Evolutionary conservation across 805 yeast genomes (phyloP).

Genomic region (Starmerella stigmatis): DNA sequence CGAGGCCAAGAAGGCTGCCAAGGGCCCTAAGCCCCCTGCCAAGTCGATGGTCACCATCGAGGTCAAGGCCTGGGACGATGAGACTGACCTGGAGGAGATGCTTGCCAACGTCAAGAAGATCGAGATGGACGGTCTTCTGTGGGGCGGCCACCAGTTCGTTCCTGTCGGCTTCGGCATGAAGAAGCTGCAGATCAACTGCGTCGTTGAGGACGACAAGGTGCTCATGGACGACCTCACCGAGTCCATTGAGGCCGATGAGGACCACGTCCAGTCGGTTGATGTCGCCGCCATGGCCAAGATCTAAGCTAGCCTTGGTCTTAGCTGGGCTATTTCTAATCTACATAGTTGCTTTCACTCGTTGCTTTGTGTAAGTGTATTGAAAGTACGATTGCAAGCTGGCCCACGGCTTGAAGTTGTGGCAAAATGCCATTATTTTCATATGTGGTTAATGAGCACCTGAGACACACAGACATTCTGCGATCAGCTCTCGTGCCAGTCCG

Average conservation of each 20-base stretch:
- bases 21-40: constrained; percentile 97
- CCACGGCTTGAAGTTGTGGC: no score
- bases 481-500: no score
- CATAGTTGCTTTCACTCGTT: no score
- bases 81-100: constrained; percentile 86
- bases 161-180: constrained; percentile 99
- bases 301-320: constrained; percentile 38
- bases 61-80: constrained; percentile 99
- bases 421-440: no score
- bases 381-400: no score
- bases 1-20: constrained; percentile 93
- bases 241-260: constrained; percentile 86
- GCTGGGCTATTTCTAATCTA: no score
- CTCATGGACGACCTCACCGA: constrained; percentile 73
- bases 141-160: constrained; percentile 97
- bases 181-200: constrained; percentile 97
- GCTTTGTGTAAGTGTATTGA: no score
- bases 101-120: constrained; percentile 76
- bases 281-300: constrained; percentile 97
- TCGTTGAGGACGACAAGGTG: constrained; percentile 94
- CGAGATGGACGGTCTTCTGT: constrained; percentile 82
- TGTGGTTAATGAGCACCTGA: no score
- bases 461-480: no score
- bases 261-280: constrained; percentile 98
- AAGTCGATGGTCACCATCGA: constrained; percentile 94